Conservation (phyloP, 2,329 filamentous ascomycete species). For the Nemania sp. region DNA sequence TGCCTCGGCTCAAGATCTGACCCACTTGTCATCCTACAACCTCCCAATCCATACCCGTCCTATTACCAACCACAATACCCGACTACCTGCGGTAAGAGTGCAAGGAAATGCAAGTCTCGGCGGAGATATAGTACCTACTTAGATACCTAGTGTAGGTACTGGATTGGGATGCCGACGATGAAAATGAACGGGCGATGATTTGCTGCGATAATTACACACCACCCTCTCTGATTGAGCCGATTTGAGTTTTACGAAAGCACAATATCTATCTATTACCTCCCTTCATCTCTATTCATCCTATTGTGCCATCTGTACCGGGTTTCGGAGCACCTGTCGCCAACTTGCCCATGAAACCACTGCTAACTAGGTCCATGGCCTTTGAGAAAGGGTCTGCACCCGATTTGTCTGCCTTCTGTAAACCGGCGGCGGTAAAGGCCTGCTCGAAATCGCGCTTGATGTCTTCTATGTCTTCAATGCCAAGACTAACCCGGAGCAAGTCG, state of each 20-base stretch:
- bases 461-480: conserved; percentile 79
- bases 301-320: conserved; percentile 50
- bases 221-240: no score
- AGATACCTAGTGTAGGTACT: neutral
- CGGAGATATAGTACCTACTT: no score
- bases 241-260: neutral
- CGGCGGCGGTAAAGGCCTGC: conserved; percentile 69
- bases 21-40: neutral
- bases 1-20: neutral
- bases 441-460: conserved; percentile 79
- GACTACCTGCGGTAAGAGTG: no score
- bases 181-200: neutral
- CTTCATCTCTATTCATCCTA: conserved; percentile 33
- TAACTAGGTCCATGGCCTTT: conserved; percentile 48
- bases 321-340: conserved; percentile 48
- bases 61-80: no score
- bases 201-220: neutral
- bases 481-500: conserved; percentile 76
- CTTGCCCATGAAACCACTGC: conserved; percentile 50
- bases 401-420: conserved; percentile 46
- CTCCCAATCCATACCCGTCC: no score
- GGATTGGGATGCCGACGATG: neutral
- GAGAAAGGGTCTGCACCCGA: conserved; percentile 46
- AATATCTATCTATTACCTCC: neutral
- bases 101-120: no score